These are phyloP conservation scores for Gardenia jasminoides DNA, from an alignment of 257 asterid genomes.

Conservation along the genomic window DNA sequence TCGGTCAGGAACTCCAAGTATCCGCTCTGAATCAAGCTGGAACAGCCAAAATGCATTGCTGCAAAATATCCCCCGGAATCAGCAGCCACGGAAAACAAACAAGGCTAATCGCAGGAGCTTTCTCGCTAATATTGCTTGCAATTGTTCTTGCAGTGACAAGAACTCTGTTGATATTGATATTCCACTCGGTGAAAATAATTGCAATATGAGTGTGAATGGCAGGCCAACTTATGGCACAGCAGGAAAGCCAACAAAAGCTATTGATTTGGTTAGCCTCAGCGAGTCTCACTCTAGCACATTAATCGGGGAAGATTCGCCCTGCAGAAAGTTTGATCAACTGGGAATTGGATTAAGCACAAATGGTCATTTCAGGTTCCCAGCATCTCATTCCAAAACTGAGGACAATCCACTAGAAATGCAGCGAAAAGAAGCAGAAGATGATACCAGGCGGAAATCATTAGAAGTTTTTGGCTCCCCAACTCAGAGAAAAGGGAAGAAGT, in stretches of 20 bases:
- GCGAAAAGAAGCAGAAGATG: constrained; percentile 24
- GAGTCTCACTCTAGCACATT: constrained; percentile 11
- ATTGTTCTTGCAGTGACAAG: constrained; percentile 55
- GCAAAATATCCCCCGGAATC: constrained; percentile 33
- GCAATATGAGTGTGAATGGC: constrained; percentile 13
- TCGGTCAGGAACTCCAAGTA: constrained; percentile 39
- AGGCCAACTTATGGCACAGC: constrained; percentile 22
- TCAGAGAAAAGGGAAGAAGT: constrained; percentile 20
- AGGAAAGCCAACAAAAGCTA: constrained; percentile 9
- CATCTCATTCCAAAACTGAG: constrained; percentile 21
- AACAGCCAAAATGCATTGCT: constrained; percentile 59
- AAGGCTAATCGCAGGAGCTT: constrained; percentile 40
- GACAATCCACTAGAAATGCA: constrained; percentile 17
- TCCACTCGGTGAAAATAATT: constrained; percentile 12
- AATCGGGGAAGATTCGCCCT: constrained; percentile 21
- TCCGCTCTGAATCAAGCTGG: constrained; percentile 58
- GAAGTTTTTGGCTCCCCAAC: constrained; percentile 43
- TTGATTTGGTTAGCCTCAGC: neutral
- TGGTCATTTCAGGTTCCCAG: constrained; percentile 29
- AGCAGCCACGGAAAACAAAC: constrained; percentile 29
- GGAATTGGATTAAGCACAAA: constrained; percentile 17
- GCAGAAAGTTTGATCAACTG: constrained; percentile 25
- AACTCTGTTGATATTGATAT: constrained; percentile 46
- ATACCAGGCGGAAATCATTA: constrained; percentile 28
- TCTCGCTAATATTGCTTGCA: constrained; percentile 58